These are phyloP conservation scores for Luzula sylvatica DNA, from an alignment of 176 grass and related monocot genomes.

Conservation along the genomic window DNA sequence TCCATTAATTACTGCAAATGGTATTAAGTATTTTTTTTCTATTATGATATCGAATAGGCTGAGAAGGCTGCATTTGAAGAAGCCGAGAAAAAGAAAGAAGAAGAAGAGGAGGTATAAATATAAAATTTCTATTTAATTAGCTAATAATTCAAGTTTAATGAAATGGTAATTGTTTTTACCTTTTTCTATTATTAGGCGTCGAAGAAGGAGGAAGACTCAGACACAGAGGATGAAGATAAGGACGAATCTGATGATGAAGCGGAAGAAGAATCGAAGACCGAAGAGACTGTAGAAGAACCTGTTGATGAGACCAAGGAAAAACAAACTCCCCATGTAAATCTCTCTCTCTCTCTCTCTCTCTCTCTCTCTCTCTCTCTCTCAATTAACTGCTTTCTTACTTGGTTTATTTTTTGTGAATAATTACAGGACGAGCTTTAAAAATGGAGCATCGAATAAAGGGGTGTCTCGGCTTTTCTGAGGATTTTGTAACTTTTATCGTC, in stretches of 20 bases:
- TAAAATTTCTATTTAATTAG: constrained; percentile 2
- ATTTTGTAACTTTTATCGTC: background rate
- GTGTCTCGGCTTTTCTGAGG: background rate
- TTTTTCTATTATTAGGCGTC: constrained; percentile 23
- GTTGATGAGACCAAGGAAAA: constrained; percentile 17
- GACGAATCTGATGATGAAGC: background rate
- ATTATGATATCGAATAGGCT: too few species aligned
- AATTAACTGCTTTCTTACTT: background rate
- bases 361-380: background rate
- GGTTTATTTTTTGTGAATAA: too few species aligned
- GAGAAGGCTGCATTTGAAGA: constrained; percentile 77
- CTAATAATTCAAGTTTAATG: background rate
- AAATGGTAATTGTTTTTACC: background rate
- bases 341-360: background rate
- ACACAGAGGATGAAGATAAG: background rate
- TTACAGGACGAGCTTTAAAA: constrained; percentile 64
- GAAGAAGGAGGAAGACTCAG: background rate
- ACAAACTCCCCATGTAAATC: background rate
- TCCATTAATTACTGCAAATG: background rate
- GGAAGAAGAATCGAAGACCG: constrained; percentile 5
- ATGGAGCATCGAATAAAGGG: background rate
- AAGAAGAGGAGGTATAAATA: constrained; percentile 48
- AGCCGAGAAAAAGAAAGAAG: constrained; percentile 56
- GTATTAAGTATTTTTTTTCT: background rate
- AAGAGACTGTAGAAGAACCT: constrained; percentile 18